Base-by-base conservation (phyloP, 805 yeast genomes). In the Teunomyces lycoperdinae region DNA sequence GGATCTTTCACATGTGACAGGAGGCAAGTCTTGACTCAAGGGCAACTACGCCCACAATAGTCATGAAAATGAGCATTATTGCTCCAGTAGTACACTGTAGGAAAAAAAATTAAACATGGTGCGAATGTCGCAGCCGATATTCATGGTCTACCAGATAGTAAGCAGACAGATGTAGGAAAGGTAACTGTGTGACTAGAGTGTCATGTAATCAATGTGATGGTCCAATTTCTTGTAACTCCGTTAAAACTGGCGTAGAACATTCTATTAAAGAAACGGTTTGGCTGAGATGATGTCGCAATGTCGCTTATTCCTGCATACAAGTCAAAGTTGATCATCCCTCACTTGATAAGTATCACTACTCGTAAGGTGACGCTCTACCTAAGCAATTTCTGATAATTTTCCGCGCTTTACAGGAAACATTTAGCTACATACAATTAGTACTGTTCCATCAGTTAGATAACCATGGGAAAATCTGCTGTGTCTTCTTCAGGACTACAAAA, bases 401-500 rank as follows among this genome's bases (percentile, higher is more conserved):
- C 16, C 34, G 14, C 14, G 14, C 34, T 32, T 32, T n/a, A 32
- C 14, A 32, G 34, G 34, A 6, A 32, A 8, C 34, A 13, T 32
- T 20, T n/a, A 16, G 32, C 33, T 33, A 11, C 43, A 27, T 14
- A 32, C 34, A 28, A 16, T 16, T 28, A 20, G 20, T 24, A n/a
- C 38, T 24, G 13, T 26, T 11, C 13, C 9, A 8, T 28, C 13
- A 9, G 11, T 31, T 31, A n/a, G 29, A 30, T 30, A 9, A 31
- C 7, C 31, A 42, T 42, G 44, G 36, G 34, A 16, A 42, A 42
- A 33, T 42, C 44, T 14, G 44, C 44, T 9, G 35, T 42, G 28
- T 42, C 44, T n/a, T 42, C 44, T 14, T 42, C 44, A 14, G 29
- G 44, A 31, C 20, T 31, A 17, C 44, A 30, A 30, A 42, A 42